phyloP scores from a whole-genome alignment of 2,329 filamentous ascomycete genomes.

The Pseudocercospora musae region DNA sequence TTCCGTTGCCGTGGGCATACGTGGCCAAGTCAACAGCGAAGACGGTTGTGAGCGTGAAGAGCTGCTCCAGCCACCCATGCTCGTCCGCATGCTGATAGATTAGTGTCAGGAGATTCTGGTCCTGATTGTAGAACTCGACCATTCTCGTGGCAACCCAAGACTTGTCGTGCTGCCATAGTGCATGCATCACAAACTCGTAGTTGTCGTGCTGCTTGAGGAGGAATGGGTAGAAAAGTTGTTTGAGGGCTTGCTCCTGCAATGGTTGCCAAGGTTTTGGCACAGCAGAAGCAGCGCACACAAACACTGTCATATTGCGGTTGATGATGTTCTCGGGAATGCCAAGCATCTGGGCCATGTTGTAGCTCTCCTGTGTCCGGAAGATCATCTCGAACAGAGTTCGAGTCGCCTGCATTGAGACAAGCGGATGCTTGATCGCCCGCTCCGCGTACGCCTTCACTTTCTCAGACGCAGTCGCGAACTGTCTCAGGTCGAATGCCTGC shows the following conservation, averaged over 20 bases:
- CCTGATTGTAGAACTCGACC: conserved; percentile 69
- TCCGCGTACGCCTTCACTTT: conserved; percentile 59
- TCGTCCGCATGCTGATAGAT: conserved; percentile 78
- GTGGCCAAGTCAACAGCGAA: conserved; percentile 86
- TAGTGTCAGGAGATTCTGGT: conserved; percentile 63
- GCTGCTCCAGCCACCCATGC: conserved; percentile 78
- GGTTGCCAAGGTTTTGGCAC: conserved; percentile 74
- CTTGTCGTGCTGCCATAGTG: conserved; percentile 85
- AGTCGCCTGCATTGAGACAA: conserved; percentile 84
- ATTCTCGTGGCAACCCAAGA: conserved; percentile 81
- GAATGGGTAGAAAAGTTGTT: conserved; percentile 78
- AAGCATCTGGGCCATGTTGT: conserved; percentile 54
- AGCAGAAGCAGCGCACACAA: conserved; percentile 73
- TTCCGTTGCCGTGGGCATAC: conserved; percentile 73
- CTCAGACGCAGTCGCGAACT: conserved; percentile 60
- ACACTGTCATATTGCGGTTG: conserved; percentile 72
- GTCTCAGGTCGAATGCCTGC: conserved; percentile 67
- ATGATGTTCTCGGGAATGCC: conserved; percentile 60
- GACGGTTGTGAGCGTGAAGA: conserved; percentile 74
- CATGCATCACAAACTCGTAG: conserved; percentile 85
- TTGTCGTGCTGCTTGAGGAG: conserved; percentile 73
- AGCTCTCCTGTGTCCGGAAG: conserved; percentile 56
- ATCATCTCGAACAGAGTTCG: conserved; percentile 63
- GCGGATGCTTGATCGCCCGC: conserved; percentile 74
- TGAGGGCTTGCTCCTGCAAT: conserved; percentile 71